A percentile compares a stretch with the other conserved stretches of the same genome.
These are phyloP conservation scores for Conringia planisiliqua DNA, from an alignment of 345 rosid species.

Conservation along the genomic window DNA sequence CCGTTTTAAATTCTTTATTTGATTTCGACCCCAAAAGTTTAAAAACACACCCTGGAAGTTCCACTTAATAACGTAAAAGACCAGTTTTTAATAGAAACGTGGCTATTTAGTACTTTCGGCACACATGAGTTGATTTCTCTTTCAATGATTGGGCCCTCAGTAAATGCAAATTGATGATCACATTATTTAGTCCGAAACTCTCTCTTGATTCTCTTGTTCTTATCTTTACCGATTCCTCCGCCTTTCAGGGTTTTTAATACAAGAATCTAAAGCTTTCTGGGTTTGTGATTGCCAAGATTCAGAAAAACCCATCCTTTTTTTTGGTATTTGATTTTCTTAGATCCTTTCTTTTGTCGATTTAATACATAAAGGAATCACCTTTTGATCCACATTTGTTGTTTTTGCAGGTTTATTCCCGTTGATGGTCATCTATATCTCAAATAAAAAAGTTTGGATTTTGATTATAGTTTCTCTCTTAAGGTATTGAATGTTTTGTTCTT, in stretches of 20 bases:
- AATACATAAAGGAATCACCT: background rate
- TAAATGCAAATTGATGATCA: conserved; percentile 15
- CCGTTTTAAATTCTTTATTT: background rate
- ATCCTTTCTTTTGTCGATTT: background rate
- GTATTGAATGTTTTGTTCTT: background rate
- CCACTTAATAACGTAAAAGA: background rate
- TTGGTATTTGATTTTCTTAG: conserved; percentile 1
- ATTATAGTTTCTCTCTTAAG: background rate
- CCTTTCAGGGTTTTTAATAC: background rate
- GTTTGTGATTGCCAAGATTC: background rate
- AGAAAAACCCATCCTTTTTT: background rate
- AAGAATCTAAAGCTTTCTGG: background rate
- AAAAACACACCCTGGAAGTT: background rate
- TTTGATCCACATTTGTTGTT: conserved; percentile 16
- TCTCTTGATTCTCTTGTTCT: background rate
- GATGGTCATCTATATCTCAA: conserved; percentile 63
- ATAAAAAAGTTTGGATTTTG: no score
- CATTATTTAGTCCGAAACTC: background rate
- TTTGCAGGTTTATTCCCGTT: conserved; percentile 41
- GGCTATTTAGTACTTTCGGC: background rate
- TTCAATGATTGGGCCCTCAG: conserved; percentile 23
- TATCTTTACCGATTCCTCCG: background rate
- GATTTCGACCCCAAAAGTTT: background rate
- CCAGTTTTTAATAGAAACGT: background rate
- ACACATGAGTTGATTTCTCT: background rate